A percentile compares a stretch with the other conserved stretches of the same genome.
Conservation (phyloP, 208 protist genomes). For the Wallacemonas sp. region DNA sequence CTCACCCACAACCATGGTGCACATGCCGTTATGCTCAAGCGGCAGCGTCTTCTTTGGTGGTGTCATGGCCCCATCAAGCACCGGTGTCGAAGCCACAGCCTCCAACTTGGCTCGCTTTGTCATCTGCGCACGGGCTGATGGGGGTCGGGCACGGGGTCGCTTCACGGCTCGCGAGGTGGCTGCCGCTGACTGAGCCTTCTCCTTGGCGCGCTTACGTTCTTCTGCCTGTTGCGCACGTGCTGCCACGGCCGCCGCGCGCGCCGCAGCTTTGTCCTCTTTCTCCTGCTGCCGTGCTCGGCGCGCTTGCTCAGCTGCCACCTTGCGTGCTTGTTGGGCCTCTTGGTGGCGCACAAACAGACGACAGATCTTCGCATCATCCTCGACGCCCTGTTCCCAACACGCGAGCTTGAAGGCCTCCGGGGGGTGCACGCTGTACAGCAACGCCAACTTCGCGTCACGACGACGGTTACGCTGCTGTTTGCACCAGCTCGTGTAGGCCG, state of each 20-base stretch:
- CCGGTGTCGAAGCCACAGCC: not conserved
- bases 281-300: not conserved
- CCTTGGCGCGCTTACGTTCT: not conserved
- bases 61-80: no score
- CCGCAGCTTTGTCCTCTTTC: not conserved
- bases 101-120: not conserved
- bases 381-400: conserved; percentile 41
- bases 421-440: conserved; percentile 21
- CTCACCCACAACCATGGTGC: no score
- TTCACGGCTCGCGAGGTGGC: not conserved
- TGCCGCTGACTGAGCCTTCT: not conserved
- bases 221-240: not conserved
- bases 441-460: conserved; percentile 20
- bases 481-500: conserved; percentile 17
- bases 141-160: not conserved
- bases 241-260: not conserved
- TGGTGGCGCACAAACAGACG: conserved; percentile 16
- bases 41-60: no score
- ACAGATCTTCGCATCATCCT: conserved; percentile 35
- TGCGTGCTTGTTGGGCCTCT: conserved; percentile 1
- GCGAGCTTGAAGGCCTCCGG: conserved; percentile 27
- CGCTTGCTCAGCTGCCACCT: not conserved
- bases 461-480: conserved; percentile 21
- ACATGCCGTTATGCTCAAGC: no score
- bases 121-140: not conserved